Conservation (phyloP, 176 grass and related monocot species). For the Carex kokanica region DNA sequence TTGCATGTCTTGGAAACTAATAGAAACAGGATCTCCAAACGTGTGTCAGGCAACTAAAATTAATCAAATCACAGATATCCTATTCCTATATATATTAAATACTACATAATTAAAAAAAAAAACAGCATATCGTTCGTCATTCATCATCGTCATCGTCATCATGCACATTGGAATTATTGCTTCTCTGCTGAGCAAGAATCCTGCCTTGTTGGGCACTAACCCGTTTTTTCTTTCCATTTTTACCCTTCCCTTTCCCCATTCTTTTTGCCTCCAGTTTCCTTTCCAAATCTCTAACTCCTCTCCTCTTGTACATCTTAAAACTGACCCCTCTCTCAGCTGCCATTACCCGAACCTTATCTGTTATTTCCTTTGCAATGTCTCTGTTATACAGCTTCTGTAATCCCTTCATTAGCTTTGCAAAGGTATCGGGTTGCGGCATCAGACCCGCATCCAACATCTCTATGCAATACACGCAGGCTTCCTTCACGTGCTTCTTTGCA, state of each 20-base stretch:
- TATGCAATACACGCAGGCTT: conserved; percentile 78
- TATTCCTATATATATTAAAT: neutral
- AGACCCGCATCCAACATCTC: conserved; percentile 88
- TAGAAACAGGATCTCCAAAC: neutral
- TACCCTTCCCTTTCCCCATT: conserved; percentile 37
- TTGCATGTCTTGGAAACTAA: neutral
- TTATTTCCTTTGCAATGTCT: conserved; percentile 75
- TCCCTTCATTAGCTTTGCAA: conserved; percentile 87
- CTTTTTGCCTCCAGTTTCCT: conserved; percentile 58
- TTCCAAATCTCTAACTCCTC: conserved; percentile 74
- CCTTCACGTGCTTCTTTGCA: conserved; percentile 67
- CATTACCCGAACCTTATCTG: conserved; percentile 84
- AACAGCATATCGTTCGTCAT: neutral
- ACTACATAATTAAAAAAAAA: neutral
- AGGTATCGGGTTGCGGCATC: conserved; percentile 89
- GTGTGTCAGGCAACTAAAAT: neutral
- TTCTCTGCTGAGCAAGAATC: neutral
- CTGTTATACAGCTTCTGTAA: conserved; percentile 85
- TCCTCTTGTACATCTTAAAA: conserved; percentile 96
- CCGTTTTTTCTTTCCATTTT: conserved; percentile 25
- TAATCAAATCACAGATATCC: neutral
- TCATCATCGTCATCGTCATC: neutral
- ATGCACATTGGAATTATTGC: conserved; percentile 5
- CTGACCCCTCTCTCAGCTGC: conserved; percentile 79
- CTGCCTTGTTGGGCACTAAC: conserved; percentile 25